phyloP scores from a whole-genome alignment of 306 rosid species.

The Ceratonia siliqua region DNA sequence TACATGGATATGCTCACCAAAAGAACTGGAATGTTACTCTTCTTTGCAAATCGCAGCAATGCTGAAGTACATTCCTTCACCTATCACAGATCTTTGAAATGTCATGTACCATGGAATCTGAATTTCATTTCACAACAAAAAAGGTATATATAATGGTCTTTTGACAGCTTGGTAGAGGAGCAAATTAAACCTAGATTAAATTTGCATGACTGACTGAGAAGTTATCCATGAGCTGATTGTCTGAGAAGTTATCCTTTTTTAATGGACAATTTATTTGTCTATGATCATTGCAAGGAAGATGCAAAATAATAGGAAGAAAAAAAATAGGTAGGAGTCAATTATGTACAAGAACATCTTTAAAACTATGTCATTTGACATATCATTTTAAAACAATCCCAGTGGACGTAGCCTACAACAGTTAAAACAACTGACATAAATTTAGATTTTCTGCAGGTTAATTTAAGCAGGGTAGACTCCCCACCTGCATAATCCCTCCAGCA shows the following conservation, averaged over 20 bases:
- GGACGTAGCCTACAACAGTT: slow-evolving; percentile 14
- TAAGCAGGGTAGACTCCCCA: slow-evolving; percentile 29
- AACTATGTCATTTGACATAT: not conserved
- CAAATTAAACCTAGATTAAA: slow-evolving; percentile 7
- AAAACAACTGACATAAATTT: slow-evolving; percentile 23
- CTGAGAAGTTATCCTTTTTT: not conserved
- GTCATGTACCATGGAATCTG: slow-evolving; percentile 29
- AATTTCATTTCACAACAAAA: slow-evolving; percentile 22
- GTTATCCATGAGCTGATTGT: not conserved
- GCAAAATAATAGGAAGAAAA: slow-evolving; percentile 5
- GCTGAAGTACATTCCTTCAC: slow-evolving; percentile 91
- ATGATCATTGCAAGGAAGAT: slow-evolving; percentile 7
- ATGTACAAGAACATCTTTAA: not conserved
- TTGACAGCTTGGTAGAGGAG: slow-evolving; percentile 10
- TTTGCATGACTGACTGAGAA: not conserved
- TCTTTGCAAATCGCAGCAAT: slow-evolving; percentile 85
- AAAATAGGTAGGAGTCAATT: slow-evolving; percentile 17
- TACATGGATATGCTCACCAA: slow-evolving; percentile 57
- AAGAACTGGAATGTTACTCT: slow-evolving; percentile 69
- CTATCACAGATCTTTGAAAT: slow-evolving; percentile 47
- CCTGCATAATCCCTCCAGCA: slow-evolving; percentile 81
- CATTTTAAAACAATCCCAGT: not conserved
- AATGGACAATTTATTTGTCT: slow-evolving; percentile 1
- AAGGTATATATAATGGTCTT: slow-evolving; percentile 18
- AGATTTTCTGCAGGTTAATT: not conserved